These are phyloP conservation scores for Posidonia australis DNA, from an alignment of 106 monocot species.

Conservation along the genomic window DNA sequence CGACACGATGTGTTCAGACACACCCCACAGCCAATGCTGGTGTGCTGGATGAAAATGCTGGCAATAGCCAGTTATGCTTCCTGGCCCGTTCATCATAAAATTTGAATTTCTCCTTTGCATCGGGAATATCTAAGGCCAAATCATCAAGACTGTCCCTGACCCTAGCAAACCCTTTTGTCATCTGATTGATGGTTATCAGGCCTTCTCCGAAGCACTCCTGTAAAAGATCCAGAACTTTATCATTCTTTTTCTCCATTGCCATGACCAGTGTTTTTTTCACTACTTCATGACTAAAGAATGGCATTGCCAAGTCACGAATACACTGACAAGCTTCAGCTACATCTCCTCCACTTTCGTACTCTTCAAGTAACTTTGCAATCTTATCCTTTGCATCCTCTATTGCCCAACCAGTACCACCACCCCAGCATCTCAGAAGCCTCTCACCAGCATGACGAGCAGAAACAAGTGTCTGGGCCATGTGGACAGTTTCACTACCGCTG, in stretches of 20 bases:
- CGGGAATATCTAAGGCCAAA: slow-evolving; percentile 65
- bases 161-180: slow-evolving; percentile 69
- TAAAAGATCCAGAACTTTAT: slow-evolving; percentile 40
- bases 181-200: slow-evolving; percentile 76
- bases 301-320: slow-evolving; percentile 72
- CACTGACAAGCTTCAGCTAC: slow-evolving; percentile 63
- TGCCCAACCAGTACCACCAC: slow-evolving; percentile 80
- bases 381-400: slow-evolving; percentile 93
- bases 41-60: slow-evolving; percentile 14
- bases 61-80: slow-evolving; percentile 55
- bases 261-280: slow-evolving; percentile 80
- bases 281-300: slow-evolving; percentile 89
- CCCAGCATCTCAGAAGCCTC: slow-evolving; percentile 79
- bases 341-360: slow-evolving; percentile 69
- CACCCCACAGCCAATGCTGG: no score
- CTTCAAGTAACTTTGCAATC: slow-evolving; percentile 65
- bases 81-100: slow-evolving; percentile 37
- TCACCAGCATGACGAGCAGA: slow-evolving; percentile 77
- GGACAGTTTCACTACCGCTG: slow-evolving; percentile 50
- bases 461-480: slow-evolving; percentile 46
- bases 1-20: no score
- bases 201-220: slow-evolving; percentile 72
- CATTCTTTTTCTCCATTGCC: slow-evolving; percentile 93
- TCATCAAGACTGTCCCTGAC: slow-evolving; percentile 66
- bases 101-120: slow-evolving; percentile 46